Evolutionary conservation across 345 rosid species (phyloP).

Genomic region (Arabis hirsuta): DNA sequence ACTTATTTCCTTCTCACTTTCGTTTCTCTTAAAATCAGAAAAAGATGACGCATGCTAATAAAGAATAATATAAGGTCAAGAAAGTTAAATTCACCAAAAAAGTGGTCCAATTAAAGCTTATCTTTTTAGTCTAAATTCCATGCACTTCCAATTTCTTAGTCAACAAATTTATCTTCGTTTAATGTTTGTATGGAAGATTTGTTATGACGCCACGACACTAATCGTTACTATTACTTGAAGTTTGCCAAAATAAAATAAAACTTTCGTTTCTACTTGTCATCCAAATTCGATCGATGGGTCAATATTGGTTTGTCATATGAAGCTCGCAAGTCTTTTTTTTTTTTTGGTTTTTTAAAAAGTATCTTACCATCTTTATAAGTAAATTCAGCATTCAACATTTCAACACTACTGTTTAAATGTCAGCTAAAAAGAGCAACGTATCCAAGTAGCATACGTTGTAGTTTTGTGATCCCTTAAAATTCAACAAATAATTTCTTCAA

Average conservation of each 20-base stretch:
- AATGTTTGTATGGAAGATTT: background rate
- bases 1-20: background rate
- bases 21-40: background rate
- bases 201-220: background rate
- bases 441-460: background rate
- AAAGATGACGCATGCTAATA: constrained; percentile 14
- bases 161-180: constrained; percentile 31
- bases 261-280: background rate
- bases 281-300: background rate
- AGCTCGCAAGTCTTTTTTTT: background rate
- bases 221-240: background rate
- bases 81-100: constrained; percentile 22
- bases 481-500: background rate
- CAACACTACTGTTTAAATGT: background rate
- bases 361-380: background rate
- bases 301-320: background rate
- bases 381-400: background rate
- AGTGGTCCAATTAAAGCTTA: constrained; percentile 20
- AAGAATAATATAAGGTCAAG: constrained; percentile 17
- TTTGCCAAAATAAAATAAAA: background rate
- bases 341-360: background rate
- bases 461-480: background rate
- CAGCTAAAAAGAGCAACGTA: background rate
- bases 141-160: constrained; percentile 20
- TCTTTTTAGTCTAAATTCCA: constrained; percentile 17